phyloP scores from a whole-genome alignment of 83 land plant species.

The Diphasiastrum complanatum region DNA sequence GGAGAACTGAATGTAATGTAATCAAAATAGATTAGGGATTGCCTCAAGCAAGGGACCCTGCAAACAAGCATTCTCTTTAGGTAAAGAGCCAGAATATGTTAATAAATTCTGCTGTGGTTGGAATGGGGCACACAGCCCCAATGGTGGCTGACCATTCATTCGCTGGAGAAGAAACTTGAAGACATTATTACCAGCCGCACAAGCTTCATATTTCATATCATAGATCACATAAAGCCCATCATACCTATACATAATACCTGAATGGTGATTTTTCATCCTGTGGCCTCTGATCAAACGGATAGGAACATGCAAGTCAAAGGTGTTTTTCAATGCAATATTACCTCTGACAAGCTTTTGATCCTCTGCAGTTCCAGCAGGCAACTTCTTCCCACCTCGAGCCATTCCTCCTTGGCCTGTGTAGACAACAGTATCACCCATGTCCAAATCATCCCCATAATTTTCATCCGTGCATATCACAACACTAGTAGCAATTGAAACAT shows the following conservation, averaged over 20 bases:
- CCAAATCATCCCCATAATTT: not conserved
- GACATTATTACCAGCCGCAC: not conserved
- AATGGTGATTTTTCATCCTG: not conserved
- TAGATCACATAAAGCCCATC: not conserved
- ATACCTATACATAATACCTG: not conserved
- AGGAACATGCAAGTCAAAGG: not conserved
- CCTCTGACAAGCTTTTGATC: not conserved
- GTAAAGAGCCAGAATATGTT: no score
- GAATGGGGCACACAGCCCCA: no score
- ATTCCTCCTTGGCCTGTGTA: constrained; percentile 1
- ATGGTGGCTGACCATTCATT: not conserved
- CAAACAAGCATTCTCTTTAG: no score
- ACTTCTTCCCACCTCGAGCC: not conserved
- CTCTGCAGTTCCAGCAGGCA: no score
- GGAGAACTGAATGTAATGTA: no score
- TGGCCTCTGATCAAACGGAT: not conserved
- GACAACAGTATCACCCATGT: not conserved
- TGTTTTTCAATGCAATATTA: not conserved
- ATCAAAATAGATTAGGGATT: no score
- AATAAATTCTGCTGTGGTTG: no score
- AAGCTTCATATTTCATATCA: not conserved
- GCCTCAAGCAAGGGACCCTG: no score
- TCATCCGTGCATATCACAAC: not conserved
- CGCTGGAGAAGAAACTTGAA: not conserved
- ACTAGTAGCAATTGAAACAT: not conserved